Evolutionary conservation across 2,329 filamentous ascomycete species (phyloP), one percentile per base, ranked within the genome.

Genomic region (Colletotrichum somersetense): DNA sequence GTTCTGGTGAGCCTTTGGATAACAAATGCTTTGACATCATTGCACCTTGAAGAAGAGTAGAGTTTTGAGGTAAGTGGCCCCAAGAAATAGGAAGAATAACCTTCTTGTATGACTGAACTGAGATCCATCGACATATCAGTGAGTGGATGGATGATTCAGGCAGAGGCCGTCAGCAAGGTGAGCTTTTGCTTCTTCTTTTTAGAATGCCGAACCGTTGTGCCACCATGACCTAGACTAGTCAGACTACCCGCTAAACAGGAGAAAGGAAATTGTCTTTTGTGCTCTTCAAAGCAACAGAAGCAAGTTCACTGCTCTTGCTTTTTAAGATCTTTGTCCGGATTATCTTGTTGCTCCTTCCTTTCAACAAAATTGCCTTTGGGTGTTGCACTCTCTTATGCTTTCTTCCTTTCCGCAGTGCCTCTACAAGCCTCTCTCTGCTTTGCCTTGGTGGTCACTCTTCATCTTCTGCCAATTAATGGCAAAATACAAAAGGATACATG

Each of bases 211-310:
- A 26, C 4, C 55, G 16, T 26, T 23, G 12, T 40, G 3, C 5
- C n/a, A 18, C 11, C 7, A 2, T 18, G 12, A 42, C 18, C 12
- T 6, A 5, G n/a, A 26, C 5, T 10, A n/a, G n/a, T n/a, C n/a
- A n/a, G 35, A n/a, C 12, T 23, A 16, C 3, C 6, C 0, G 23
- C 23, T 2, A 11, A 11, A 12, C 14, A 2, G 8, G 1, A 18
- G 7, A 26, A 42, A 26, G 3, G 18, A 7, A 1, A 26, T 23
- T 7, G n/a, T 0, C 14, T 26, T 42, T 16, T 2, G 16, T 18
- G 33, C 7, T 23, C 33, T 35, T 35, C 3, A 56, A n/a, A 38
- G 18, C 12, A 56, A 38, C 2, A 56, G 10, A 38, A 35, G 4
- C 33, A 14, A 12, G 3, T 23, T n/a, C 33, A 4, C 20, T 23